phyloP scores from a whole-genome alignment of 2,329 filamentous ascomycete genomes.

The Orbilia ellipsospora region DNA sequence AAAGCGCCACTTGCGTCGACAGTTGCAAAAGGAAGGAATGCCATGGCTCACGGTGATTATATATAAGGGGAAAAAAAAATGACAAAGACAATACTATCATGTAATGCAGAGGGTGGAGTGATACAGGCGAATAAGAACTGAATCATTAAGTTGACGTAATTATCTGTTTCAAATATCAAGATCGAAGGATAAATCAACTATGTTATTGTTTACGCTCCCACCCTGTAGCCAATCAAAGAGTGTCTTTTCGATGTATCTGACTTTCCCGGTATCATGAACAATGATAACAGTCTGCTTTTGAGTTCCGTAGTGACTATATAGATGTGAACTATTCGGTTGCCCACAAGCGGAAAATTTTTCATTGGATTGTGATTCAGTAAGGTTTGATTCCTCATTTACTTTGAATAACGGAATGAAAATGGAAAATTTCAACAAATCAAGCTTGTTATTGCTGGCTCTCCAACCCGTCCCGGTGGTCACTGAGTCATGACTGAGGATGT shows the following conservation, averaged over 20 bases:
- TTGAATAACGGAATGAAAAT: constrained; percentile 72
- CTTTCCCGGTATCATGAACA: constrained; percentile 31
- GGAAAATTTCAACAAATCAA: constrained; percentile 69
- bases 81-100: background rate
- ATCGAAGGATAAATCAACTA: constrained; percentile 32
- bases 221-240: constrained; percentile 47
- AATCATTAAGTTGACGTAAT: no score
- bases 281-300: constrained; percentile 48
- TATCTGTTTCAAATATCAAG: constrained; percentile 5
- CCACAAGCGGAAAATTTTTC: background rate
- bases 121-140: no score
- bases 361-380: background rate
- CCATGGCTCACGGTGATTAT: background rate
- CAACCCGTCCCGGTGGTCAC: constrained; percentile 63
- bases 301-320: constrained; percentile 35
- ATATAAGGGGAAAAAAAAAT: background rate
- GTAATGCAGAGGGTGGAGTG: no score
- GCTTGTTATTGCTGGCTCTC: constrained; percentile 68
- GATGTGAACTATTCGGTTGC: background rate
- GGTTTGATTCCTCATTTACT: background rate
- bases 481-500: constrained; percentile 69
- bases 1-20: background rate
- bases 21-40: no score
- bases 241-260: constrained; percentile 44
- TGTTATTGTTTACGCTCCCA: background rate